Percentiles rank a stretch among this genome's conserved stretches.
Conservation (phyloP, 169 alveolate genomes). For the Theileria parva region DNA sequence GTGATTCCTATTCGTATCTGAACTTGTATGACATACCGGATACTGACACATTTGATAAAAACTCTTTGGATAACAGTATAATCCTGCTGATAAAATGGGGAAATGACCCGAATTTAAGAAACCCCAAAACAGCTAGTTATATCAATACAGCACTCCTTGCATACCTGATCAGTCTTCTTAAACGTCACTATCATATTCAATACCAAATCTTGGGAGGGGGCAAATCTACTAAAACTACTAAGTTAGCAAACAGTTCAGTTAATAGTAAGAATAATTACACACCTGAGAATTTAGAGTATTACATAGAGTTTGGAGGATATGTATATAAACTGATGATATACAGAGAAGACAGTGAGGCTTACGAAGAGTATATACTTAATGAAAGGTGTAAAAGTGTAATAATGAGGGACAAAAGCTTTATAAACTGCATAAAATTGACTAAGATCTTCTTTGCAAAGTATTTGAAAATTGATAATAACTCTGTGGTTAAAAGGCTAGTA, state of each 20-base stretch:
- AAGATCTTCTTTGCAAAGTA: slow-evolving; percentile 11
- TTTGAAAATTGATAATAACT: background rate
- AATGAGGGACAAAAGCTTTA: slow-evolving; percentile 1
- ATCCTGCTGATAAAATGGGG: slow-evolving; percentile 5
- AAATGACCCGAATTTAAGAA: background rate
- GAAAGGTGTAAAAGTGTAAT: slow-evolving; percentile 6
- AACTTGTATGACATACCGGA: slow-evolving; percentile 19
- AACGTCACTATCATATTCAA: background rate
- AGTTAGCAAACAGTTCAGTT: background rate
- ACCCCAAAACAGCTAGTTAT: background rate
- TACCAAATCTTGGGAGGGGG: background rate
- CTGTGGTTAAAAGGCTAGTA: background rate
- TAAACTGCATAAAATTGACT: background rate
- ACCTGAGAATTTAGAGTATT: background rate
- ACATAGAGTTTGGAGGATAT: background rate
- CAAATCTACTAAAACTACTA: background rate
- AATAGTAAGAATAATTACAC: background rate
- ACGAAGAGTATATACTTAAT: background rate
- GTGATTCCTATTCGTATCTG: slow-evolving; percentile 25
- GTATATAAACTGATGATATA: background rate
- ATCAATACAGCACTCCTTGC: background rate
- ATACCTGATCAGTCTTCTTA: background rate
- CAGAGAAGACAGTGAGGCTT: background rate
- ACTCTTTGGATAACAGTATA: background rate
- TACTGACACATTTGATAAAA: background rate